These are phyloP conservation scores for Taiozyma onychis DNA, from an alignment of 1,139 yeast species.

Conservation along the genomic window DNA sequence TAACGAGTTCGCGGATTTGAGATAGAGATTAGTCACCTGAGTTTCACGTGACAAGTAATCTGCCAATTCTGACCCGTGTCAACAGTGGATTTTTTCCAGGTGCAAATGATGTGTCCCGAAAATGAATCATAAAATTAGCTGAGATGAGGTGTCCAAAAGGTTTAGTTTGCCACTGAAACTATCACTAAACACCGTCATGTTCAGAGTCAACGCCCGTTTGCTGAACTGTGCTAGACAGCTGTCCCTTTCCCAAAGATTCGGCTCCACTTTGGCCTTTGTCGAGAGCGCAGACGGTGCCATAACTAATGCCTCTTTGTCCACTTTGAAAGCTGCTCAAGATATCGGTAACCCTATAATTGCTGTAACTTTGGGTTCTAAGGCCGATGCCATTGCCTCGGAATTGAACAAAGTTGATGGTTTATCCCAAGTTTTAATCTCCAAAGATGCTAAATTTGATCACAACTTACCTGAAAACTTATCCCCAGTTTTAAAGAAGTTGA, in stretches of 20 bases:
- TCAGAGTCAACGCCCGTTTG: constrained; percentile 2
- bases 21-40: neutral
- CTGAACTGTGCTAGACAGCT: neutral
- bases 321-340: constrained; percentile 59
- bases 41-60: neutral
- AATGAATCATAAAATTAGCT: neutral
- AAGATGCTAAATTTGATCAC: constrained; percentile 45
- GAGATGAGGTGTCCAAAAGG: neutral
- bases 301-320: constrained; percentile 62
- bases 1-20: too few relatives aligned
- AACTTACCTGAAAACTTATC: constrained; percentile 61
- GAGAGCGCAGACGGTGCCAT: constrained; percentile 50
- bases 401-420: constrained; percentile 32
- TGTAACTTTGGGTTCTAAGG: constrained; percentile 48
- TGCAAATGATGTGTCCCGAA: neutral
- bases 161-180: too few relatives aligned
- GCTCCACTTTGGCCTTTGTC: constrained; percentile 68
- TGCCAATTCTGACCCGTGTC: too few relatives aligned
- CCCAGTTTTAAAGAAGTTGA: constrained; percentile 47
- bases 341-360: constrained; percentile 64
- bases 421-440: constrained; percentile 45
- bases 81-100: neutral
- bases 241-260: constrained; percentile 25
- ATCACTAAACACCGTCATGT: constrained; percentile 1
- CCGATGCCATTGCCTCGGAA: constrained; percentile 28